Conservation (phyloP, 495 filamentous ascomycete genomes). For the Pseudoneurospora amorphoporcata region DNA sequence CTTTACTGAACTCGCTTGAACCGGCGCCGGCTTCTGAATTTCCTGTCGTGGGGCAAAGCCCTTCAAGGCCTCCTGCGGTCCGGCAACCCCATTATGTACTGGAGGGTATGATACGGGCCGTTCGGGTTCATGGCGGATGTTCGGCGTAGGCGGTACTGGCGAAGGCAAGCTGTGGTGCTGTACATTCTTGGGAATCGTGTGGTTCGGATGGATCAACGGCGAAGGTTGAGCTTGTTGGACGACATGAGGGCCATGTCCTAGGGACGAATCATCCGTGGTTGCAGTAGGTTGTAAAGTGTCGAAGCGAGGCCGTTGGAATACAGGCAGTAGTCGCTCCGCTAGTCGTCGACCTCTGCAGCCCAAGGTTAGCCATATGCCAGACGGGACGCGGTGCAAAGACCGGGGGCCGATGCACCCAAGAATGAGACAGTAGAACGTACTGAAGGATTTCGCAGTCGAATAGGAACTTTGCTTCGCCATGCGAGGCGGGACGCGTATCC, state of each 20-base stretch:
- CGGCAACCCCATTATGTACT: not conserved
- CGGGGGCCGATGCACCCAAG: not conserved
- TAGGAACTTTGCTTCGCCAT: constrained; percentile 55
- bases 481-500: constrained; percentile 38
- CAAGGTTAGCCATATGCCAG: constrained; percentile 2
- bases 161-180: constrained; percentile 7
- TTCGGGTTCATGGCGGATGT: constrained; percentile 5
- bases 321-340: constrained; percentile 59
- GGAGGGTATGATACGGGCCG: not conserved
- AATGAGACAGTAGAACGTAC: constrained; percentile 41
- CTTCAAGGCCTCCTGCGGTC: not conserved
- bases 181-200: not conserved
- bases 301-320: constrained; percentile 37
- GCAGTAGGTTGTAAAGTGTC: constrained; percentile 23
- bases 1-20: not conserved
- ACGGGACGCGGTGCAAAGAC: constrained; percentile 12
- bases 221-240: constrained; percentile 1
- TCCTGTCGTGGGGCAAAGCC: not conserved
- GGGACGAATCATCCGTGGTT: constrained; percentile 14
- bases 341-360: constrained; percentile 56
- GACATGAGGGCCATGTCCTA: constrained; percentile 15
- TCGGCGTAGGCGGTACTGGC: constrained; percentile 10
- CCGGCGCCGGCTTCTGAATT: not conserved
- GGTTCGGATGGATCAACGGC: not conserved
- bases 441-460: constrained; percentile 63